These are phyloP conservation scores for Rhizophora mangle DNA, from an alignment of 345 rosid species.

Conservation along the genomic window DNA sequence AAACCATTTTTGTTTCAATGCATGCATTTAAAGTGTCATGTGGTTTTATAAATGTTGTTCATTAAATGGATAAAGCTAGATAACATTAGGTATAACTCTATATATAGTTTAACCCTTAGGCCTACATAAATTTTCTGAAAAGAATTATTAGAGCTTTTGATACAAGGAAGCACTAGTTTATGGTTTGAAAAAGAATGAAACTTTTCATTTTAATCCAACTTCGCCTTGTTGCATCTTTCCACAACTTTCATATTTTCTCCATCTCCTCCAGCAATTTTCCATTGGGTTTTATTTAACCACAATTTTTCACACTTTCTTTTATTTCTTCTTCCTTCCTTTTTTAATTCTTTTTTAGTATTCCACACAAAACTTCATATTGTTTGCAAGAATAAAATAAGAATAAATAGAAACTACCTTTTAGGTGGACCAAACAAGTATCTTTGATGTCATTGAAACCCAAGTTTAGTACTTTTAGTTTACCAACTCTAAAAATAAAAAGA, in stretches of 20 bases:
- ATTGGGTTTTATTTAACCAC: no score
- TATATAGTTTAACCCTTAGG: no score
- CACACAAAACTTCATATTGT: neutral
- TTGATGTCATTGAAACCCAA: constrained; percentile 77
- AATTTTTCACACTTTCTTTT: no score
- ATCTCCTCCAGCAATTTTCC: no score
- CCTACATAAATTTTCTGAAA: no score
- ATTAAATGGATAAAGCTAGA: no score
- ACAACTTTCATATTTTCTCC: neutral
- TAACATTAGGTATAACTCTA: no score
- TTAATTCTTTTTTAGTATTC: neutral
- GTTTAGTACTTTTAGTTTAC: constrained; percentile 62
- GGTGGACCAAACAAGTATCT: constrained; percentile 70
- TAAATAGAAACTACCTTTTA: constrained; percentile 47
- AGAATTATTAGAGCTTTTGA: neutral
- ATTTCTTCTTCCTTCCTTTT: no score
- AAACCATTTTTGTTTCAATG: neutral
- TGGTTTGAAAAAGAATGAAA: neutral
- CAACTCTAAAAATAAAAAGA: constrained; percentile 39
- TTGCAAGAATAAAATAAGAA: neutral
- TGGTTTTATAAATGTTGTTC: no score
- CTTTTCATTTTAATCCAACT: neutral
- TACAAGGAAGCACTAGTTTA: neutral
- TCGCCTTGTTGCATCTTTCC: neutral
- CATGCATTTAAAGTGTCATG: neutral